Conservation (phyloP, 305 asterid species). For the Solanum aculeatissimum region DNA sequence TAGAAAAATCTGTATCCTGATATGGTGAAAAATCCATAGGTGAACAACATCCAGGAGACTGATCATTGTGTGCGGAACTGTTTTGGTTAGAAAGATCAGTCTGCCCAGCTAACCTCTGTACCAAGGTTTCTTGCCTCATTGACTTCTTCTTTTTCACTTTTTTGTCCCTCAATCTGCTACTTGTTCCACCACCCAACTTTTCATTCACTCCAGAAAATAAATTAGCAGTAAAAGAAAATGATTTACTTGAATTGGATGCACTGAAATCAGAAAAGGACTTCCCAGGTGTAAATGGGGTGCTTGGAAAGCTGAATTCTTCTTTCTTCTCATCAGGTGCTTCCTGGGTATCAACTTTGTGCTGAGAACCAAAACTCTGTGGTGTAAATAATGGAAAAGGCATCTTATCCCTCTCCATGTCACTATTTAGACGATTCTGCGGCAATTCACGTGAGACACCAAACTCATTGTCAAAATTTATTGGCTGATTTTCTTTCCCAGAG, state of each 20-base stretch:
- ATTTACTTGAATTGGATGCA: conserved; percentile 26
- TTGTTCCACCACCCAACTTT: conserved; percentile 24
- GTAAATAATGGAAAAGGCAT: conserved; percentile 13
- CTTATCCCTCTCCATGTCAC: conserved; percentile 6
- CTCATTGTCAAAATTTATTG: conserved; percentile 14
- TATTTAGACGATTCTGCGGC: neutral
- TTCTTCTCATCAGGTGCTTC: conserved; percentile 31
- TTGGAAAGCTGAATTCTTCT: conserved; percentile 18
- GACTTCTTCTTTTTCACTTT: conserved; percentile 37
- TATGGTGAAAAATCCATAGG: conserved; percentile 96
- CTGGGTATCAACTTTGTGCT: conserved; percentile 8
- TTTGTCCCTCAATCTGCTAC: conserved; percentile 29
- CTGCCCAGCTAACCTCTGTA: conserved; percentile 26
- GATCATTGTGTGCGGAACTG: conserved; percentile 18
- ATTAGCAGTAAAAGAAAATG: conserved; percentile 23
- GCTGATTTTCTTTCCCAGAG: conserved; percentile 23
- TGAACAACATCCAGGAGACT: conserved; percentile 57
- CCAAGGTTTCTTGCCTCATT: conserved; percentile 25
- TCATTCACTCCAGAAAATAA: conserved; percentile 17
- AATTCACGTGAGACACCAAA: conserved; percentile 12
- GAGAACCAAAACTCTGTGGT: conserved; percentile 13
- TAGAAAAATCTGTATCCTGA: conserved; percentile 25
- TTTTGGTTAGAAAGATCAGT: conserved; percentile 16
- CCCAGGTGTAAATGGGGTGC: conserved; percentile 16
- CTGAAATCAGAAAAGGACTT: conserved; percentile 23